Percentiles rank a stretch among this genome's conserved stretches.
phyloP scores from a whole-genome alignment of 1,284 basidiomycete genomes.

The Schizophyllum commune region DNA sequence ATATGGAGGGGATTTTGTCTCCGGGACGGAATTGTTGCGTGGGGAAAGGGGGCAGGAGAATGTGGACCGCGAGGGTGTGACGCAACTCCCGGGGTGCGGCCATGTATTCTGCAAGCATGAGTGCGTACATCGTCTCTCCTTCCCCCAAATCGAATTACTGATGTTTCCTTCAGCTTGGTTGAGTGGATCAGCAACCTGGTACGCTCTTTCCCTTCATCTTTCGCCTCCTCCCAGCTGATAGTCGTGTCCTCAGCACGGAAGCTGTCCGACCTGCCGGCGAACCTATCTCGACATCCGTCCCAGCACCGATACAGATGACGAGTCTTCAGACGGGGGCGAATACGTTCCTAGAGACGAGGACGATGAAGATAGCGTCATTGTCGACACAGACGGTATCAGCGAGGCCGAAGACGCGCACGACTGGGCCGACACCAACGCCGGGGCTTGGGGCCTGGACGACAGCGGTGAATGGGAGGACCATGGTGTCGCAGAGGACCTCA shows the following conservation, averaged over 20 bases:
- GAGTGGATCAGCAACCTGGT: conserved; percentile 59
- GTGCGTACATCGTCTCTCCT: conserved; percentile 29
- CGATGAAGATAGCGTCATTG: conserved; percentile 38
- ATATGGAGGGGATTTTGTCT: not conserved
- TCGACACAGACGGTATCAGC: conserved; percentile 24
- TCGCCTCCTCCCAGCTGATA: not conserved
- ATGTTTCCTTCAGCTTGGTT: conserved; percentile 33
- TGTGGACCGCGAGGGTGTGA: conserved; percentile 31
- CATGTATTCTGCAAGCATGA: conserved; percentile 63
- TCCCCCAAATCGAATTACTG: not conserved
- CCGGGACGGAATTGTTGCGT: conserved; percentile 7
- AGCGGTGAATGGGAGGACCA: not conserved
- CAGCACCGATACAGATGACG: conserved; percentile 44
- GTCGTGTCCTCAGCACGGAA: conserved; percentile 44
- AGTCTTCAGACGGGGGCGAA: conserved; percentile 59
- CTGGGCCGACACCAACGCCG: conserved; percentile 18
- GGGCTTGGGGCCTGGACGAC: not conserved
- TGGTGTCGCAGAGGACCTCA: not conserved
- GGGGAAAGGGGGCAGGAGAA: not conserved
- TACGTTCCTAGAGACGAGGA: conserved; percentile 54
- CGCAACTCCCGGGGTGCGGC: conserved; percentile 47
- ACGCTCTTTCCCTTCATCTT: conserved; percentile 14
- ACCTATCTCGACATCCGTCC: conserved; percentile 47
- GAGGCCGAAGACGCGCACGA: conserved; percentile 13
- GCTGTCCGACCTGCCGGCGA: conserved; percentile 58